These are phyloP conservation scores for Tetracladium setigerum DNA, from an alignment of 495 filamentous ascomycete genomes.

Conservation along the genomic window DNA sequence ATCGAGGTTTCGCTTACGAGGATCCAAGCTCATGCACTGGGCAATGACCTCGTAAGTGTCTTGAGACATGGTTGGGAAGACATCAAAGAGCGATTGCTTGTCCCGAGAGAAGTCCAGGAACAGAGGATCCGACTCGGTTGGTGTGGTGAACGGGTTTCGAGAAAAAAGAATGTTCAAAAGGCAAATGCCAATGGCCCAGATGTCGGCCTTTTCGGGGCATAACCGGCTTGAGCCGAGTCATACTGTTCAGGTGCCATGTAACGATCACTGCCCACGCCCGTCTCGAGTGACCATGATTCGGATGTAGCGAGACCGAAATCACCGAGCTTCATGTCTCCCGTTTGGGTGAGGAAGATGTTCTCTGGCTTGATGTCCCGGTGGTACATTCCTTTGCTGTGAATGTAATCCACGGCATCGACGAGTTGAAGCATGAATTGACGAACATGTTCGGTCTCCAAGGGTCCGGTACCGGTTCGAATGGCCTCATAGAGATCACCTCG, in stretches of 20 bases:
- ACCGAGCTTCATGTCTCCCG: constrained; percentile 88
- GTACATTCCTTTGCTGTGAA: constrained; percentile 85
- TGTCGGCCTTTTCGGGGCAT: constrained; percentile 91
- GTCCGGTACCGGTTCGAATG: constrained; percentile 79
- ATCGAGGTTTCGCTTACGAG: constrained; percentile 74
- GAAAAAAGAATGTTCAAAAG: constrained; percentile 93
- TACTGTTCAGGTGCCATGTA: constrained; percentile 99
- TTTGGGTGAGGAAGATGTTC: constrained; percentile 89
- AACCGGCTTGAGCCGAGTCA: constrained; percentile 74
- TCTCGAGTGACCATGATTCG: constrained; percentile 81
- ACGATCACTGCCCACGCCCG: constrained; percentile 89
- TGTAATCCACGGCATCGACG: constrained; percentile 79
- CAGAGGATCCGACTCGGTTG: constrained; percentile 76
- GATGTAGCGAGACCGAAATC: constrained; percentile 91
- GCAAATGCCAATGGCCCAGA: constrained; percentile 95
- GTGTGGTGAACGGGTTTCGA: constrained; percentile 86
- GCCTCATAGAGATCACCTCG: constrained; percentile 97
- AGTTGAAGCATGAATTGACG: constrained; percentile 95
- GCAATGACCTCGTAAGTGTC: constrained; percentile 91
- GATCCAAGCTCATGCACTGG: constrained; percentile 83
- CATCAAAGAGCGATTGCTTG: constrained; percentile 91
- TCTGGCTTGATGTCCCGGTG: constrained; percentile 99
- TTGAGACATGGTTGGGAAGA: constrained; percentile 97
- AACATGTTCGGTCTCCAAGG: constrained; percentile 90
- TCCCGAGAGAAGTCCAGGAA: constrained; percentile 90